Evolutionary conservation across 2,329 filamentous ascomycete species (phyloP).

Genomic region (Rhynchosporium graminicola): DNA sequence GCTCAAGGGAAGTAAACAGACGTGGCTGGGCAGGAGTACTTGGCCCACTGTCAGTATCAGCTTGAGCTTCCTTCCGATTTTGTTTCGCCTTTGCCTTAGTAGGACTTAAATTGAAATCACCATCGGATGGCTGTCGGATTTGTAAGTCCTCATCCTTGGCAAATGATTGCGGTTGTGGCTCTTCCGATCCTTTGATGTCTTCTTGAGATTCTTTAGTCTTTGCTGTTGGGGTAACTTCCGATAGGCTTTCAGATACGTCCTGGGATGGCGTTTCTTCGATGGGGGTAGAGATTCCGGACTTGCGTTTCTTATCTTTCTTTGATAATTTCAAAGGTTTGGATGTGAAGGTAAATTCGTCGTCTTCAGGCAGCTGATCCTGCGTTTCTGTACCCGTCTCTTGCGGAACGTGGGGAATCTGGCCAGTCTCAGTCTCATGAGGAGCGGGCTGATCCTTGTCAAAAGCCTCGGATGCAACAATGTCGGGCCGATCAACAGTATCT

Average conservation of each 20-base stretch:
- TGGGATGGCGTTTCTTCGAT: constrained; percentile 1
- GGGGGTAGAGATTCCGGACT: constrained; percentile 17
- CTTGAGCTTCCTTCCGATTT: constrained; percentile 24
- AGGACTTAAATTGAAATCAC: constrained; percentile 21
- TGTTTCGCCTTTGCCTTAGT: constrained; percentile 36
- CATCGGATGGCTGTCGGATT: constrained; percentile 19
- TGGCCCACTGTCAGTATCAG: constrained; percentile 23
- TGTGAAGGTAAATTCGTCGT: constrained; percentile 20
- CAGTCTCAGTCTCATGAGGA: not conserved
- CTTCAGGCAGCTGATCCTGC: constrained; percentile 17
- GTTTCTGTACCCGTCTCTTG: constrained; percentile 2
- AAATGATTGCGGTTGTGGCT: not conserved
- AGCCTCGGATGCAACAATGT: not conserved
- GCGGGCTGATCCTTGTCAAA: constrained; percentile 4
- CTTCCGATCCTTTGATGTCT: not conserved
- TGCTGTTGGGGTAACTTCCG: not conserved
- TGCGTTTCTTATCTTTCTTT: constrained; percentile 28
- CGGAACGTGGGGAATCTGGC: not conserved
- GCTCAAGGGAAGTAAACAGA: not conserved
- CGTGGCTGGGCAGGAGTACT: constrained; percentile 10
- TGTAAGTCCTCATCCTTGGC: constrained; percentile 10
- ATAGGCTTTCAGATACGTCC: not conserved
- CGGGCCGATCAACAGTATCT: not conserved
- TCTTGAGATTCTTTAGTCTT: not conserved
- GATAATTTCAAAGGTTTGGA: constrained; percentile 34